These are phyloP conservation scores for Pinus albicaulis DNA, from an alignment of 75 land plant species.

Conservation along the genomic window DNA sequence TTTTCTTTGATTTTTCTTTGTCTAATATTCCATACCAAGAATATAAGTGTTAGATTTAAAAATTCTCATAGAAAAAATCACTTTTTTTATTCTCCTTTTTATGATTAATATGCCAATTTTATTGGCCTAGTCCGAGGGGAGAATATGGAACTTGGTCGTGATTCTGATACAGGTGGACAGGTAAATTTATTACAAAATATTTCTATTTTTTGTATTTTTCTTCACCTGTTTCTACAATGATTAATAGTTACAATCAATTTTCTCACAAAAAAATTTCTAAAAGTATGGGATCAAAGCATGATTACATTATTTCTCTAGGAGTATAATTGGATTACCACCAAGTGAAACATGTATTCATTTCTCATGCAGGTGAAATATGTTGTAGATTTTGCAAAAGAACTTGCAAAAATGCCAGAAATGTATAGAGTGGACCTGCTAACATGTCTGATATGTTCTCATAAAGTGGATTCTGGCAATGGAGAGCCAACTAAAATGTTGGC, in stretches of 20 bases:
- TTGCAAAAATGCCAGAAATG: conserved; percentile 53
- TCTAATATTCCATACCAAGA: no score
- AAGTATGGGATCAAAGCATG: not conserved
- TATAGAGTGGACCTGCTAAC: conserved; percentile 54
- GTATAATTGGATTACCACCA: not conserved
- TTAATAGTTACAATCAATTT: not conserved
- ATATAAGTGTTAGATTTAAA: no score
- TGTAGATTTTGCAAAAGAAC: conserved; percentile 55
- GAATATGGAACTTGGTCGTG: conserved; percentile 75
- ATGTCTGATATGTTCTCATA: conserved; percentile 42
- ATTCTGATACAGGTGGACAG: conserved; percentile 81
- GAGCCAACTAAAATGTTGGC: conserved; percentile 59
- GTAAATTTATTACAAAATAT: conserved; percentile 12
- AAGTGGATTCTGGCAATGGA: conserved; percentile 58
- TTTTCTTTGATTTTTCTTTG: no score
- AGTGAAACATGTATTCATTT: not conserved
- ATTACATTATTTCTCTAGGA: not conserved
- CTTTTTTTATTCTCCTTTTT: not conserved
- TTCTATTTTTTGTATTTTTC: not conserved
- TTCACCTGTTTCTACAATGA: not conserved
- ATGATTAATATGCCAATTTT: conserved; percentile 25
- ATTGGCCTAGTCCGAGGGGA: conserved; percentile 73
- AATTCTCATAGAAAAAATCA: no score
- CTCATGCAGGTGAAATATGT: conserved; percentile 48
- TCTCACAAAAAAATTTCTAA: not conserved